These are phyloP conservation scores for Porphyrellus cyaneotinctus DNA, from an alignment of 768 basidiomycete genomes.

Conservation along the genomic window DNA sequence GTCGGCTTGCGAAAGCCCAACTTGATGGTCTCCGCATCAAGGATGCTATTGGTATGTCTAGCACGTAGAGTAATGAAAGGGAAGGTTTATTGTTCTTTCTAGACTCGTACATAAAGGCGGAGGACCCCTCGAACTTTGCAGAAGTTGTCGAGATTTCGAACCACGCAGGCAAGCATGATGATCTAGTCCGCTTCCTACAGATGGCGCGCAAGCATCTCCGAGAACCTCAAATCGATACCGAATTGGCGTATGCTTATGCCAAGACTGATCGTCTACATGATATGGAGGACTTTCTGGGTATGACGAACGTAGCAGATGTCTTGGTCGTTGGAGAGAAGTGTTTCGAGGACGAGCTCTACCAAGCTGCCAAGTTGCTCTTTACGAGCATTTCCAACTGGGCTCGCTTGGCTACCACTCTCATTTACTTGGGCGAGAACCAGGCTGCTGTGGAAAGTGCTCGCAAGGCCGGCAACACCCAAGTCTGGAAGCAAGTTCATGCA, in stretches of 20 bases:
- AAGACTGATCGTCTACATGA: constrained; percentile 97
- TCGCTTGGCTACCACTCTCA: constrained; percentile 93
- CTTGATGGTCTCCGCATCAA: constrained; percentile 97
- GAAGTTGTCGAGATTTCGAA: constrained; percentile 96
- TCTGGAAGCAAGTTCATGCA: constrained; percentile 99
- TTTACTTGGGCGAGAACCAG: constrained; percentile 97
- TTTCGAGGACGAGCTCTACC: constrained; percentile 97
- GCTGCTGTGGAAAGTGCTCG: constrained; percentile 98
- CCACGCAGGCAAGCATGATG: constrained; percentile 88
- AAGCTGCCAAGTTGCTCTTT: constrained; percentile 94
- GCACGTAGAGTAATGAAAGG: not conserved
- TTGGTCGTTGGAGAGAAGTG: constrained; percentile 98
- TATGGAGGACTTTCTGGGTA: constrained; percentile 98
- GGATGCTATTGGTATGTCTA: constrained; percentile 83
- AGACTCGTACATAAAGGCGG: constrained; percentile 98
- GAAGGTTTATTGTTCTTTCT: constrained; percentile 4
- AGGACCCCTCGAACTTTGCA: constrained; percentile 88
- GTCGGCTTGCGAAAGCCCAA: constrained; percentile 95
- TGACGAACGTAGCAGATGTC: constrained; percentile 98
- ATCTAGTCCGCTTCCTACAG: constrained; percentile 94
- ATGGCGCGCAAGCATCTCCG: constrained; percentile 97
- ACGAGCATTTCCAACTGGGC: constrained; percentile 99
- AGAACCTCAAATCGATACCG: constrained; percentile 97
- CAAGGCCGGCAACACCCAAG: constrained; percentile 98
- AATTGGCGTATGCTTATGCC: constrained; percentile 96